Base-by-base conservation (phyloP, 768 basidiomycete species). In the Candolleomyces eurysporus region DNA sequence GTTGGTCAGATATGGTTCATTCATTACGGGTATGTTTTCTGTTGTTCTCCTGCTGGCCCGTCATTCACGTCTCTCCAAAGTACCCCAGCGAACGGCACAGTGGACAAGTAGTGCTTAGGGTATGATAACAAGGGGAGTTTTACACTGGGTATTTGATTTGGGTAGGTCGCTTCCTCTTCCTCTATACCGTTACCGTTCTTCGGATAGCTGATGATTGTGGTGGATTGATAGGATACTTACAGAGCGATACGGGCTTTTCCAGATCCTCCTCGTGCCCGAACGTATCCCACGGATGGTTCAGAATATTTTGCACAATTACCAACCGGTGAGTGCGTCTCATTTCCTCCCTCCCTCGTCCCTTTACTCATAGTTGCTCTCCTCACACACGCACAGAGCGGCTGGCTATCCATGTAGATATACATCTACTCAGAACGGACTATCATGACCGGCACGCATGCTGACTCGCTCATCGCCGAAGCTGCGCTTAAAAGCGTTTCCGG, bases 391-490 rank as follows among this genome's bases (percentile, higher is more conserved):
- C 42, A 82, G 85, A 84, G 89, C 14, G 92, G 92, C 3, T 91
- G 91, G 90, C 74, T 93, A 42, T 92, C 92, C 0, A 92, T 93
- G 91, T 94, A 91, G 92, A 93, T 92, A 74, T 93, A 92, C 93
- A 93, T 62, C 81, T 93, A 11, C 84, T 89, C 77, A 89, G 93
- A 68, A 92, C 91, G 1, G 93, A 91, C 65, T n/a, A 92, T 92
- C 65, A 94, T 94, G 91, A 86, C 84, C 16, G 88, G 80, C 10
- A 92, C 90, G 0, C 90, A 94, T 64, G 89, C 90, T 8, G 90
- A 91, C 66, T 91, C 89, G 2, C 82, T 90, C 36, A 78, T 92
- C 26, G 86, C 90, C 0, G 88, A 90, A 69, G 89, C 88, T 0
- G 84, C 85, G 11, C 64, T 85, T 26, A 91, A 91, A 73, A 86